phyloP scores from a whole-genome alignment of 2,329 filamentous ascomycete species.

The Keithomyces neogunnii region DNA sequence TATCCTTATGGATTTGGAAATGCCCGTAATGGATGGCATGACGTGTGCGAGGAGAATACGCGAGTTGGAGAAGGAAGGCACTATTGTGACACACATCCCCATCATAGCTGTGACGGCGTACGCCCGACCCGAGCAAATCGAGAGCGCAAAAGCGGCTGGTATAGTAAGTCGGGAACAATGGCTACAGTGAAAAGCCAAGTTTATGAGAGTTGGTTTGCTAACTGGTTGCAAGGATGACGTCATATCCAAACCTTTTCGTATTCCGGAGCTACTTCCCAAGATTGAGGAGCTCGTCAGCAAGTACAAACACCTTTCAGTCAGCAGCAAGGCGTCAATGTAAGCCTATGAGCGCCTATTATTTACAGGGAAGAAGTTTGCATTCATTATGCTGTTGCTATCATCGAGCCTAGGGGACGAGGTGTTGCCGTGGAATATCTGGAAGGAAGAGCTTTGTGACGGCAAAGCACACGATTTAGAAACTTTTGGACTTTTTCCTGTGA shows the following conservation, averaged over 20 bases:
- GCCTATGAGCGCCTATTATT: too few species aligned
- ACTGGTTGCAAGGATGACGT: slow-evolving; percentile 50
- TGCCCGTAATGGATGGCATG: slow-evolving; percentile 78
- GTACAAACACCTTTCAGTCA: slow-evolving; percentile 25
- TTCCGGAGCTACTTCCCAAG: slow-evolving; percentile 60
- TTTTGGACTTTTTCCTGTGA: too few species aligned
- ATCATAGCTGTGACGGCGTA: slow-evolving; percentile 82
- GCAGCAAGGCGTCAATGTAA: slow-evolving; percentile 7
- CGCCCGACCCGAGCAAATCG: slow-evolving; percentile 65
- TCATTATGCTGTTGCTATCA: too few species aligned
- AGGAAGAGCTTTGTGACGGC: too few species aligned
- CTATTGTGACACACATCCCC: slow-evolving; percentile 57
- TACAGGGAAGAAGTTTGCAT: too few species aligned
- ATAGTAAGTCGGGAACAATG: slow-evolving; percentile 46
- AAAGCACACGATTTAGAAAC: too few species aligned
- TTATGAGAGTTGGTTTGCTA: not conserved
- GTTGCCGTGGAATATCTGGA: too few species aligned
- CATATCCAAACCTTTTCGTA: slow-evolving; percentile 73
- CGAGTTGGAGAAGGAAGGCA: slow-evolving; percentile 54
- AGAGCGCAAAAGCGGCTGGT: slow-evolving; percentile 60
- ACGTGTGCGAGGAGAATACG: slow-evolving; percentile 64
- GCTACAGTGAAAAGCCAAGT: not conserved
- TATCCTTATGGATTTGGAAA: slow-evolving; percentile 74
- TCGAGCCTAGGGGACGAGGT: too few species aligned
- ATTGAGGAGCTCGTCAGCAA: slow-evolving; percentile 48